Percentiles rank a stretch among this genome's conserved stretches.
Evolutionary conservation across 1,284 basidiomycete genomes (phyloP).

Genomic region (Ganoderma multipileum): DNA sequence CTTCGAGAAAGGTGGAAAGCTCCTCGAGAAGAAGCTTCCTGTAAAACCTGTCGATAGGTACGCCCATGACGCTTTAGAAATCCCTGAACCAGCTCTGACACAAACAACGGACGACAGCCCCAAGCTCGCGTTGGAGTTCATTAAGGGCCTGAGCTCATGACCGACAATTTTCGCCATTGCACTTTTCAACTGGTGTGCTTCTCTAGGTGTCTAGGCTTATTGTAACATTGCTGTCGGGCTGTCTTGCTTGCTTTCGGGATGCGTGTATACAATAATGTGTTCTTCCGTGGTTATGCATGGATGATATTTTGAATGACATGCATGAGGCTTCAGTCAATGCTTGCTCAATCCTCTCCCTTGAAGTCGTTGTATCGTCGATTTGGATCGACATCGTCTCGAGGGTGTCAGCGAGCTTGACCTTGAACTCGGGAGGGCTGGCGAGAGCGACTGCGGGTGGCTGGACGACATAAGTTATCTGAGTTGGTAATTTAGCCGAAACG

Average conservation of each 20-base stretch:
- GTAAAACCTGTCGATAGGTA: slow-evolving; percentile 87
- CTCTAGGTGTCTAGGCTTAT: not conserved
- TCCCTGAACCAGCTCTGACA: not conserved
- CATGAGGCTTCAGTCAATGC: not conserved
- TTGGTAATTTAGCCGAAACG: slow-evolving; percentile 16
- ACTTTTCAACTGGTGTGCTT: not conserved
- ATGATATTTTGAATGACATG: not conserved
- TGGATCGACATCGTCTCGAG: not conserved
- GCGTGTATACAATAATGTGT: slow-evolving; percentile 7
- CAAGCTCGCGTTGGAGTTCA: slow-evolving; percentile 37
- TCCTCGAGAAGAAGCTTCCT: slow-evolving; percentile 82
- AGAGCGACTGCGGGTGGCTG: not conserved
- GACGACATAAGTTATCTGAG: not conserved
- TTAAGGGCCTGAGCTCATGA: slow-evolving; percentile 27
- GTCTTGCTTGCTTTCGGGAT: slow-evolving; percentile 15
- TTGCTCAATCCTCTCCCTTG: not conserved
- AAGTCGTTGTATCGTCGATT: too few species aligned
- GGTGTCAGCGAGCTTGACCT: not conserved
- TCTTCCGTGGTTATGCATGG: not conserved
- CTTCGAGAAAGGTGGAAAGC: slow-evolving; percentile 87
- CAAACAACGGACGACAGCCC: slow-evolving; percentile 16
- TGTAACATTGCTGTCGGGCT: slow-evolving; percentile 21
- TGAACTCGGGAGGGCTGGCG: not conserved
- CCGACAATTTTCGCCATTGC: not conserved
- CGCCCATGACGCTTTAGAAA: slow-evolving; percentile 23